phyloP scores from a whole-genome alignment of 2,329 filamentous ascomycete species.

The Arthroderma sp. region DNA sequence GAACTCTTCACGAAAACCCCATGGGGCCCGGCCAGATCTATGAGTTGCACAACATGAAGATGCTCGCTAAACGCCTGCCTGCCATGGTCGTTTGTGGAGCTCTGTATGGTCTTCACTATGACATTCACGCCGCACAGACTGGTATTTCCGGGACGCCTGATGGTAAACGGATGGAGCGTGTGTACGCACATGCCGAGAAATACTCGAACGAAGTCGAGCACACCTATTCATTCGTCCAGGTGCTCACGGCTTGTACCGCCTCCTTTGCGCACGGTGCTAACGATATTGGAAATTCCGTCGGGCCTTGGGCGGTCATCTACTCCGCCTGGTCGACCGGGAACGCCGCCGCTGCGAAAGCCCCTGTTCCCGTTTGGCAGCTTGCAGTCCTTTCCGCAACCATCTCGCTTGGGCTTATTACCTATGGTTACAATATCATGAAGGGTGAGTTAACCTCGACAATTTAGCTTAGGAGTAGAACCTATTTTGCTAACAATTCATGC shows the following conservation, averaged over 20 bases:
- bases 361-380: conserved; percentile 63
- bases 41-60: conserved; percentile 57
- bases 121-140: conserved; percentile 64
- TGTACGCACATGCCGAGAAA: conserved; percentile 51
- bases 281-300: conserved; percentile 60
- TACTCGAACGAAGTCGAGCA: conserved; percentile 60
- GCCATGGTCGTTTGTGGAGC: conserved; percentile 49
- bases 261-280: conserved; percentile 57
- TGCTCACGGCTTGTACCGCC: conserved; percentile 39
- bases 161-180: conserved; percentile 55
- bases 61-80: conserved; percentile 51
- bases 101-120: conserved; percentile 68
- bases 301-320: conserved; percentile 59
- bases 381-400: conserved; percentile 53
- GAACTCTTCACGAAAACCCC: conserved; percentile 59
- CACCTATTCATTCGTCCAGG: conserved; percentile 41
- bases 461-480: background rate
- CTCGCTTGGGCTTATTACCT: conserved; percentile 56
- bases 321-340: conserved; percentile 51
- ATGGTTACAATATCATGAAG: conserved; percentile 78
- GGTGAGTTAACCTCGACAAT: conserved; percentile 31
- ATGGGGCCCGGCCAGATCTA: conserved; percentile 61
- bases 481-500: conserved; percentile 13
- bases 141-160: conserved; percentile 61
- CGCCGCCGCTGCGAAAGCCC: conserved; percentile 47